A percentile compares a stretch with the other conserved stretches of the same genome.
phyloP scores from a whole-genome alignment of 2,329 filamentous ascomycete genomes.

The Aspergillus nomiae region DNA sequence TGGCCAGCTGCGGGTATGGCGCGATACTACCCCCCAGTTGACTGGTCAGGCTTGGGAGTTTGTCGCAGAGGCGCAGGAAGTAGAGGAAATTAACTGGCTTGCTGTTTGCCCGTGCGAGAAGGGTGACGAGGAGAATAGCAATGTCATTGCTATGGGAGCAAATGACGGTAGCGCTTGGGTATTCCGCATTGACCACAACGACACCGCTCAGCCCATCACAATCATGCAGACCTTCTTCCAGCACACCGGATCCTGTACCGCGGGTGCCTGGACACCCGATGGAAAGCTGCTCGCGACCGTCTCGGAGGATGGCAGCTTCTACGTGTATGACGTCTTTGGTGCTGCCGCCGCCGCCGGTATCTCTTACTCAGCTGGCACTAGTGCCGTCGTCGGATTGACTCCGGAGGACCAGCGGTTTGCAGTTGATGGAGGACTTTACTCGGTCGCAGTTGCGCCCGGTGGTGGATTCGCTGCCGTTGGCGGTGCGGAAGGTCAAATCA shows the following conservation, averaged over 20 bases:
- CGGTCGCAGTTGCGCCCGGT: constrained; percentile 77
- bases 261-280: constrained; percentile 86
- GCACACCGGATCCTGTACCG: constrained; percentile 83
- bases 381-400: constrained; percentile 75
- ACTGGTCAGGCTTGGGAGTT: constrained; percentile 63
- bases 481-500: constrained; percentile 83
- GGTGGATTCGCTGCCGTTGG: constrained; percentile 81
- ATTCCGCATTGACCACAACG: constrained; percentile 75
- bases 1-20: constrained; percentile 75
- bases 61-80: constrained; percentile 79
- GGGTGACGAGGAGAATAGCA: constrained; percentile 60
- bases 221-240: constrained; percentile 92
- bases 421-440: constrained; percentile 89
- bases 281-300: constrained; percentile 85
- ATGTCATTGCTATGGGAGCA: constrained; percentile 84
- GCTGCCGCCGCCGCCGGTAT: constrained; percentile 68
- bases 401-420: constrained; percentile 84
- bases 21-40: constrained; percentile 49
- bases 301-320: constrained; percentile 82
- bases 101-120: constrained; percentile 68
- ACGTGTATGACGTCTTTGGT: constrained; percentile 91
- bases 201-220: constrained; percentile 64
- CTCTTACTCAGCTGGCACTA: constrained; percentile 56
- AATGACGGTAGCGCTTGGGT: constrained; percentile 95
- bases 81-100: constrained; percentile 95